Conservation (phyloP, 345 rosid species). For the Pelargonium nanum region DNA sequence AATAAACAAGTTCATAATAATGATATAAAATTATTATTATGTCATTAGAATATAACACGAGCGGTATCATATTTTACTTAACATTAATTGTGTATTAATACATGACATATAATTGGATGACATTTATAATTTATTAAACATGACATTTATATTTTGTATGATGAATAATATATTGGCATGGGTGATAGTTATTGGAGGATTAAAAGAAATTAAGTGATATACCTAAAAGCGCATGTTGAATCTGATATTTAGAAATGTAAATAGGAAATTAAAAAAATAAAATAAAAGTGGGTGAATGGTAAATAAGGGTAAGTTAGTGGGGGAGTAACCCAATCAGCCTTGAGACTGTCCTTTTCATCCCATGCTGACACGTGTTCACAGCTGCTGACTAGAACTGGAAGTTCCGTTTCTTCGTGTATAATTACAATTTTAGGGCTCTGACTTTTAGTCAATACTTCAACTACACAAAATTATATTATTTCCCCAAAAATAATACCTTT, state of each 20-base stretch:
- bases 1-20: too few relatives aligned
- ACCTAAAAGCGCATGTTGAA: too few relatives aligned
- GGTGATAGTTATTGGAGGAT: too few relatives aligned
- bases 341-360: slow-evolving; percentile 16
- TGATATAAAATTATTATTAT: too few relatives aligned
- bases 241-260: background rate
- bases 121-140: too few relatives aligned
- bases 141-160: too few relatives aligned
- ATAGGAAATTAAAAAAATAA: background rate
- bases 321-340: slow-evolving; percentile 10
- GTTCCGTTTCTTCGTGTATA: slow-evolving; percentile 10
- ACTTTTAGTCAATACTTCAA: slow-evolving; percentile 2
- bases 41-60: too few relatives aligned
- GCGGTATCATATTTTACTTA: too few relatives aligned
- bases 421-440: slow-evolving; percentile 15
- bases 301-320: background rate
- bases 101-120: too few relatives aligned
- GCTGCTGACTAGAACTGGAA: background rate
- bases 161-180: too few relatives aligned
- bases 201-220: too few relatives aligned
- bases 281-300: background rate
- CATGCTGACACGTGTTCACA: slow-evolving; percentile 18
- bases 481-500: background rate
- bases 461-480: background rate
- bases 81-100: too few relatives aligned